These are phyloP conservation scores for Evansstolkia leycettana DNA, from an alignment of 495 filamentous ascomycete species.

Conservation along the genomic window DNA sequence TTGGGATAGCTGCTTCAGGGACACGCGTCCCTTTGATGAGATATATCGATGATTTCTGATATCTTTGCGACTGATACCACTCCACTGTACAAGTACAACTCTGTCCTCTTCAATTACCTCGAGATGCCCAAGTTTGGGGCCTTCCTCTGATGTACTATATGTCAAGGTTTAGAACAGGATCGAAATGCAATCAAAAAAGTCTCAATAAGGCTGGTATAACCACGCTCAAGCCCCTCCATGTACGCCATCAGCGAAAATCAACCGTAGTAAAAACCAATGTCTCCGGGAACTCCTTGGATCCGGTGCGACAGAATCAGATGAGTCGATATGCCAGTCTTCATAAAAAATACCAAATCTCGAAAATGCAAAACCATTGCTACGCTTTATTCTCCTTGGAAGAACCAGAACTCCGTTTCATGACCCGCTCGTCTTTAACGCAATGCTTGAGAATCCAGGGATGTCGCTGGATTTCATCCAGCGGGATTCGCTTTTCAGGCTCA, in stretches of 20 bases:
- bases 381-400: conserved; percentile 26
- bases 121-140: no score
- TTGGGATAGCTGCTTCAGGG: conserved; percentile 91
- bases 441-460: conserved; percentile 98
- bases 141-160: conserved; percentile 11
- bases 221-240: not conserved
- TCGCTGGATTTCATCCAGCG: conserved; percentile 74
- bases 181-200: not conserved
- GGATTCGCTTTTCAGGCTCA: conserved; percentile 85
- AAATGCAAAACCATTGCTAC: conserved; percentile 11
- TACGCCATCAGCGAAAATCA: not conserved
- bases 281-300: not conserved
- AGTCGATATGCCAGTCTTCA: no score
- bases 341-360: conserved; percentile 1
- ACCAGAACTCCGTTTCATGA: conserved; percentile 34
- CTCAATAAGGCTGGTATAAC: not conserved
- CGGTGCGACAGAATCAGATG: no score
- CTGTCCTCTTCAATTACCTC: conserved; percentile 6
- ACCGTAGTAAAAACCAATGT: not conserved
- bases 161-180: not conserved
- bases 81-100: conserved; percentile 1
- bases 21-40: conserved; percentile 92
- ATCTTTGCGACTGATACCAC: conserved; percentile 1
- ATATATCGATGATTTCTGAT: conserved; percentile 63
- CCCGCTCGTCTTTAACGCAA: conserved; percentile 67